Conservation (phyloP, 2,329 filamentous ascomycete genomes). For the Microsporum canis region DNA sequence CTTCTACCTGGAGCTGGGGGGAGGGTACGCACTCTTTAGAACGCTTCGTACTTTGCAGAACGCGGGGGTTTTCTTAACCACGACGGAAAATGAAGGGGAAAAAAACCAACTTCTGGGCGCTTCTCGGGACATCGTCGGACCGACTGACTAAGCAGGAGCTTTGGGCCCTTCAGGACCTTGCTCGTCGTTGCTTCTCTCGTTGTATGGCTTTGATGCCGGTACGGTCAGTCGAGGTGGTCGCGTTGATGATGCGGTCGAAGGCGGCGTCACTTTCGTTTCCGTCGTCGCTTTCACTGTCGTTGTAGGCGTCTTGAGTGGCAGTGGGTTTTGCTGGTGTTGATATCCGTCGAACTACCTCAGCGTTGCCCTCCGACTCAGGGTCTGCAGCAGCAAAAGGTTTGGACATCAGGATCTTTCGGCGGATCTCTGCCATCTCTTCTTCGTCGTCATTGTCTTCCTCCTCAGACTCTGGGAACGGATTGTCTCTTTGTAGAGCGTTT, state of each 20-base stretch:
- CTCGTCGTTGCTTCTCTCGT: constrained; percentile 33
- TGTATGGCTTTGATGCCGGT: constrained; percentile 59
- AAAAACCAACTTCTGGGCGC: not conserved
- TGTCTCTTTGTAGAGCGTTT: constrained; percentile 49
- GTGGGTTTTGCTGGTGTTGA: constrained; percentile 47
- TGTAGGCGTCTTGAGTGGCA: constrained; percentile 53
- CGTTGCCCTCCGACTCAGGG: constrained; percentile 31
- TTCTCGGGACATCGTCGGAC: not conserved
- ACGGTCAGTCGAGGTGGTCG: constrained; percentile 77
- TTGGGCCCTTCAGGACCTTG: not conserved
- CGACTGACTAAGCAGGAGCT: not conserved
- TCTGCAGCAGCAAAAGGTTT: constrained; percentile 58
- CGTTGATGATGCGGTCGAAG: constrained; percentile 88
- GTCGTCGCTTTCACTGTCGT: constrained; percentile 57
- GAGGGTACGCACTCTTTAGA: constrained; percentile 11
- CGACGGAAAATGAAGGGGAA: not conserved
- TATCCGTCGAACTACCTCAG: not conserved
- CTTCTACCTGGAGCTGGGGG: not conserved
- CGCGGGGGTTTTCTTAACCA: constrained; percentile 9
- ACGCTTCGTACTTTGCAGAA: constrained; percentile 18
- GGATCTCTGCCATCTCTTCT: constrained; percentile 84
- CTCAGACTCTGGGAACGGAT: constrained; percentile 64
- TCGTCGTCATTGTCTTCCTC: constrained; percentile 72
- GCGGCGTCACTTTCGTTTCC: constrained; percentile 57
- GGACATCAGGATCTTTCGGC: constrained; percentile 78